Evolutionary conservation across 345 rosid genomes (phyloP).

Genomic region (Corchorus olitorius): DNA sequence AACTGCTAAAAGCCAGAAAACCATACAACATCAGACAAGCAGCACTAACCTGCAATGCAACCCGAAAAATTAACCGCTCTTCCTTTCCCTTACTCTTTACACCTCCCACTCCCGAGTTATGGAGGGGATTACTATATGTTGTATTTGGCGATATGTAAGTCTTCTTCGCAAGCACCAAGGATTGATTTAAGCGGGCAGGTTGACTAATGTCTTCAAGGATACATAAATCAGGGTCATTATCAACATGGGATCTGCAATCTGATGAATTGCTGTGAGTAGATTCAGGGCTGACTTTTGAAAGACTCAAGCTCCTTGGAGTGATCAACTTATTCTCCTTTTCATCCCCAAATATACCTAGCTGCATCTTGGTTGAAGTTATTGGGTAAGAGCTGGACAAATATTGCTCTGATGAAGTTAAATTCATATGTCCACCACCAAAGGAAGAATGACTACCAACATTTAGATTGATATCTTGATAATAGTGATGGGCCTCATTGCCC

Average conservation of each 20-base stretch:
- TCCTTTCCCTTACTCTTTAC: slow-evolving; percentile 46
- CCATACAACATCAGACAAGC: background rate
- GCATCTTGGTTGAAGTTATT: slow-evolving; percentile 33
- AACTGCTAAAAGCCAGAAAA: slow-evolving; percentile 1
- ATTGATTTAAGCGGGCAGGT: slow-evolving; percentile 43
- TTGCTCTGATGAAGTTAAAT: slow-evolving; percentile 38
- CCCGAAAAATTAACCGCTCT: slow-evolving; percentile 58
- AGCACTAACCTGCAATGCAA: slow-evolving; percentile 77
- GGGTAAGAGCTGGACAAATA: slow-evolving; percentile 32
- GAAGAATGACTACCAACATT: slow-evolving; percentile 26
- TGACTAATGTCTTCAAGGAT: slow-evolving; percentile 76
- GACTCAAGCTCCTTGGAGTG: slow-evolving; percentile 36
- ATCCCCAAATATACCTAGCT: slow-evolving; percentile 32
- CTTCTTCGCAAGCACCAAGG: slow-evolving; percentile 32
- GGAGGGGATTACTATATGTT: slow-evolving; percentile 30
- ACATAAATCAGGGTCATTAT: slow-evolving; percentile 75
- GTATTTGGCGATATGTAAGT: slow-evolving; percentile 31
- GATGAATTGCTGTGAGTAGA: slow-evolving; percentile 69
- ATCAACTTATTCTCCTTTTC: slow-evolving; percentile 38
- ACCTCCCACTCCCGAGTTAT: slow-evolving; percentile 42
- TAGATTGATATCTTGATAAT: slow-evolving; percentile 31
- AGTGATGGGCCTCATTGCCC: slow-evolving; percentile 33
- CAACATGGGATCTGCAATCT: slow-evolving; percentile 55
- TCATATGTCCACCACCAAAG: slow-evolving; percentile 22
- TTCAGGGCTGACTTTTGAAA: slow-evolving; percentile 62